Base-by-base conservation (phyloP, 176 grass and related monocot species). In the Areca catechu region DNA sequence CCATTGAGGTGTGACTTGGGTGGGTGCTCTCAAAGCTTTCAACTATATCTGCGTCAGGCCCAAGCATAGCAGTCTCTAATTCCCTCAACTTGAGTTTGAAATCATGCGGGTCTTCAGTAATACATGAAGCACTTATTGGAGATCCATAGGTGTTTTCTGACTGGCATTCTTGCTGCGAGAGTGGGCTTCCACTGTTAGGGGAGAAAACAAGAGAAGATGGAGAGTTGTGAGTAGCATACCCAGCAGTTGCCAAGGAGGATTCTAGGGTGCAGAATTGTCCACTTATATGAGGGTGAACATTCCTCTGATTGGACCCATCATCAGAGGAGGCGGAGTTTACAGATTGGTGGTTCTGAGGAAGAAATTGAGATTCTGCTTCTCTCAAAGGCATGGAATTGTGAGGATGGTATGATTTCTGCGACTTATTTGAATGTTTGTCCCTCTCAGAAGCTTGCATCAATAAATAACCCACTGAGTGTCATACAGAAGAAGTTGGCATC, bases 61-160 rank as follows among this genome's bases (percentile, higher is more conserved):
- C 92, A 16, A 97, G 80, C 92, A 97, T 97, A 12, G 67, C 83
- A 43, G 74, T 76, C 75, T 91, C 86, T 53, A 97, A 63, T 51
- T 97, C 80, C 75, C 77, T 74, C 48, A 97, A 62, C 16, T 78
- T 91, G 34, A 66, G 71, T 75, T 88, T 97, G 21, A 97, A 63
- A 73, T 91, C 75, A 53, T 74, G 60, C 29, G 84, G 77, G 58
- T 97, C 83, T 47, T 91, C 83, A 0, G 86, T 87, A 66, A 91
- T 68, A n/a, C 91, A 90, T 1, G 91, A 96, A 51, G 64, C 68
- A 0, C 92, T 90, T 30, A 67, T 16, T 22, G 85, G 61, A n/a
- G 92, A 97, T 64, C 84, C 83, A 49, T 82, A 71, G 28, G 77
- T 70, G 43, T 81, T 62, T 24, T 85, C 84, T 47, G 78, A 87